Percentiles rank a stretch among this genome's conserved stretches.
phyloP scores from a whole-genome alignment of 1,139 yeast genomes.

The Williopsis jadinii region DNA sequence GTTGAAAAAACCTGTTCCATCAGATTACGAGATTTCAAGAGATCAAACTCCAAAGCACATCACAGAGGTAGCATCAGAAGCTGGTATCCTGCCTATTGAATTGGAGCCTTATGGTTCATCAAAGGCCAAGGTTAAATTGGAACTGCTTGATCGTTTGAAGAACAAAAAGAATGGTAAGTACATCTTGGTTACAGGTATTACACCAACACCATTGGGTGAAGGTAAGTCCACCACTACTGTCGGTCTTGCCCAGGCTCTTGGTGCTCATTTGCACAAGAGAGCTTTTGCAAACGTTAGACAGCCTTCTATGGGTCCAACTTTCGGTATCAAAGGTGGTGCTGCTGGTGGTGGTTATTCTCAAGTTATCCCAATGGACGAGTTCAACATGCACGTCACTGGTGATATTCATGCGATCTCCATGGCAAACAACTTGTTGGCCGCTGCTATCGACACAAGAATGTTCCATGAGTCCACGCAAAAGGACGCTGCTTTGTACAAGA shows the following conservation, averaged over 20 bases:
- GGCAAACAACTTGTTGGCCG: conserved; percentile 73
- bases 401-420: conserved; percentile 80
- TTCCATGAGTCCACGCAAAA: conserved; percentile 73
- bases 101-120: conserved; percentile 67
- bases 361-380: conserved; percentile 85
- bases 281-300: conserved; percentile 78
- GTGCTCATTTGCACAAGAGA: conserved; percentile 64
- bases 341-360: conserved; percentile 87
- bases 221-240: conserved; percentile 78
- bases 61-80: conserved; percentile 53
- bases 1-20: conserved; percentile 56
- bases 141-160: conserved; percentile 51
- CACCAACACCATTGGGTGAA: conserved; percentile 80
- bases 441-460: conserved; percentile 80
- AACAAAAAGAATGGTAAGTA: conserved; percentile 60
- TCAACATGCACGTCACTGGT: conserved; percentile 80
- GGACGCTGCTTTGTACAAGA: conserved; percentile 55
- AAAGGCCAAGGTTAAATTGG: conserved; percentile 67
- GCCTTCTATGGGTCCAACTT: conserved; percentile 85
- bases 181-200: conserved; percentile 72
- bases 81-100: conserved; percentile 56
- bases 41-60: conserved; percentile 66
- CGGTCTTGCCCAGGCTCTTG: conserved; percentile 74
- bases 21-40: conserved; percentile 70
- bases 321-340: conserved; percentile 86